A percentile compares a stretch with the other conserved stretches of the same genome.
Conservation (phyloP, 2,329 filamentous ascomycete species). For the Hawksworthiomyces lignivorus region DNA sequence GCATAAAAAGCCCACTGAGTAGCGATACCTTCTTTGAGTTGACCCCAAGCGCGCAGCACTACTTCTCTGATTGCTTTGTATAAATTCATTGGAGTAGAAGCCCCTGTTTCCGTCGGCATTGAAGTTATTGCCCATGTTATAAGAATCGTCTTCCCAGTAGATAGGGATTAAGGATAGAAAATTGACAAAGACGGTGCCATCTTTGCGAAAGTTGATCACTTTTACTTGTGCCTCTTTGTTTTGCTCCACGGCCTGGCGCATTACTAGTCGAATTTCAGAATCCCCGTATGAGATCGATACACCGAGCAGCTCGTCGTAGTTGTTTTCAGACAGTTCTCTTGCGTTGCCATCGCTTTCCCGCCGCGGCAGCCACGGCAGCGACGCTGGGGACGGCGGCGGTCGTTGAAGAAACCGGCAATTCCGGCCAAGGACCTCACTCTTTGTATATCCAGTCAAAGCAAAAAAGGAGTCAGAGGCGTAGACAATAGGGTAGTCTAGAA, state of each 20-base stretch:
- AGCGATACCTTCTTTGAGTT: constrained; percentile 44
- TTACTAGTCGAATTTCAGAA: constrained; percentile 50
- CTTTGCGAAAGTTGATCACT: constrained; percentile 74
- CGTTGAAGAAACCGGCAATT: constrained; percentile 84
- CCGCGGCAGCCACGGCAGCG: no score
- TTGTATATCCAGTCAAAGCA: constrained; percentile 69
- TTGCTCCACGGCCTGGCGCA: constrained; percentile 38
- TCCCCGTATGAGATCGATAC: no score
- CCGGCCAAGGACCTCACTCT: constrained; percentile 63
- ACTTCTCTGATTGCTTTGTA: no score
- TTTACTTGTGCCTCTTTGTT: constrained; percentile 40
- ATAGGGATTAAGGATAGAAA: constrained; percentile 80
- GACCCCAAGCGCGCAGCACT: no score
- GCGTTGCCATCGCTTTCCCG: no score
- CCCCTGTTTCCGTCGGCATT: no score
- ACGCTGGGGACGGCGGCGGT: constrained; percentile 38
- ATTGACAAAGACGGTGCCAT: constrained; percentile 74
- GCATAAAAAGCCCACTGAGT: constrained; percentile 75
- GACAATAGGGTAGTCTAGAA: constrained; percentile 69
- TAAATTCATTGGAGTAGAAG: no score
- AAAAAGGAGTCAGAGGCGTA: constrained; percentile 79
- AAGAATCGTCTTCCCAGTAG: constrained; percentile 55
- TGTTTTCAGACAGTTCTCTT: no score
- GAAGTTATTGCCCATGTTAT: no score
- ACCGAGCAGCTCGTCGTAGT: no score